phyloP scores from a whole-genome alignment of 108 stramenopile genomes.

The Cyclotella kingstonii region DNA sequence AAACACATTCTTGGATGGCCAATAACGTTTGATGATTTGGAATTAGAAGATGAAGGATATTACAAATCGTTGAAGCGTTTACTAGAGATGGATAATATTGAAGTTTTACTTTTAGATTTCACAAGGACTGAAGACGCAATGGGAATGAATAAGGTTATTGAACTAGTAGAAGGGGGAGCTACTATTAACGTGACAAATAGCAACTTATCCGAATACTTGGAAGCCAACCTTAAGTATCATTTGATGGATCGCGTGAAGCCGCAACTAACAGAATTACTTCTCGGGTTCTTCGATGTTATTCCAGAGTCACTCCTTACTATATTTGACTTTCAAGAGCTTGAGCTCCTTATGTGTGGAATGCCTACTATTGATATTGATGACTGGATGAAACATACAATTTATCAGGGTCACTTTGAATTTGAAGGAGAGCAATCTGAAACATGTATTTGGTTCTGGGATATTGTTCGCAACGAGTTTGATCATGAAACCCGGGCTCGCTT shows the following conservation, averaged over 20 bases:
- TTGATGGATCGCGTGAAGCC: slow-evolving; percentile 83
- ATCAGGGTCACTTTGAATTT: slow-evolving; percentile 73
- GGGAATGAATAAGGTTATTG: slow-evolving; percentile 80
- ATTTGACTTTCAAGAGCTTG: slow-evolving; percentile 96
- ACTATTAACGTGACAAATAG: slow-evolving; percentile 89
- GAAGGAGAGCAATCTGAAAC: slow-evolving; percentile 54
- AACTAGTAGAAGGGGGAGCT: slow-evolving; percentile 85
- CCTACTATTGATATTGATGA: slow-evolving; percentile 93
- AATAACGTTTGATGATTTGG: slow-evolving; percentile 89
- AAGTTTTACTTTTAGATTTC: slow-evolving; percentile 92
- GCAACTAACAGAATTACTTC: slow-evolving; percentile 84
- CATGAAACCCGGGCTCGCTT: slow-evolving; percentile 92
- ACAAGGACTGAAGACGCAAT: slow-evolving; percentile 88
- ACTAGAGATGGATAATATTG: slow-evolving; percentile 67
- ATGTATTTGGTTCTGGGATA: slow-evolving; percentile 96
- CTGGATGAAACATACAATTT: slow-evolving; percentile 88
- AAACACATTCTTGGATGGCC: slow-evolving; percentile 99
- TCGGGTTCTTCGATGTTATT: slow-evolving; percentile 96
- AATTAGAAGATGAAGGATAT: slow-evolving; percentile 83
- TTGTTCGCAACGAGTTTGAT: slow-evolving; percentile 83
- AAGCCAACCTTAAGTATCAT: slow-evolving; percentile 85
- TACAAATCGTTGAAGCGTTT: slow-evolving; percentile 77
- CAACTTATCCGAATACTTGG: slow-evolving; percentile 92
- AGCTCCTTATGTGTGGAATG: slow-evolving; percentile 95
- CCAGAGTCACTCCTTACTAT: slow-evolving; percentile 93